phyloP scores from a whole-genome alignment of 202 grass and related monocot species.

The Dendrocalamus latiflorus region DNA sequence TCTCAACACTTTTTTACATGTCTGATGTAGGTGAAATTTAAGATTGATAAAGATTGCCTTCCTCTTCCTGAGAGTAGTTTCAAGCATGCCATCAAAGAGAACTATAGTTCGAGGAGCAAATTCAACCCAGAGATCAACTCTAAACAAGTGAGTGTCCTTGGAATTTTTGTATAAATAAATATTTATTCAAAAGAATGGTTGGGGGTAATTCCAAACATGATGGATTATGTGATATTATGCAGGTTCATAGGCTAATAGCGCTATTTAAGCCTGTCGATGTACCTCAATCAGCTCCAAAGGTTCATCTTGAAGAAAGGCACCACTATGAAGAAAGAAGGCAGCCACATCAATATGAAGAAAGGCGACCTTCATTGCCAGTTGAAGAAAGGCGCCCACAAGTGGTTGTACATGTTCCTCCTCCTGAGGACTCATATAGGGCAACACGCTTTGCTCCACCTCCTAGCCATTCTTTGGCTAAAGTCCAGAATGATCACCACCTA shows the following conservation, averaged over 20 bases:
- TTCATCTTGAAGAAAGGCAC: constrained; percentile 12
- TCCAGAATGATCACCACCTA: constrained; percentile 16
- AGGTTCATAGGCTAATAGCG: constrained; percentile 47
- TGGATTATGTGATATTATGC: constrained; percentile 14
- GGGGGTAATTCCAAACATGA: not conserved
- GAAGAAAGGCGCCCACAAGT: constrained; percentile 26
- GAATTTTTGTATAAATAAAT: not conserved
- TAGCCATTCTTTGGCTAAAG: constrained; percentile 28
- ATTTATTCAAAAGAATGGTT: not conserved
- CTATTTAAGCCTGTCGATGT: constrained; percentile 40
- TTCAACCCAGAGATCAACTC: constrained; percentile 65
- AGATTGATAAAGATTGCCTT: constrained; percentile 72
- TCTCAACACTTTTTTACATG: constrained; percentile 6
- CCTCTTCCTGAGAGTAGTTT: constrained; percentile 75
- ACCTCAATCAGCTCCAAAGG: constrained; percentile 20
- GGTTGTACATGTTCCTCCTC: constrained; percentile 31
- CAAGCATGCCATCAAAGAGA: constrained; percentile 81
- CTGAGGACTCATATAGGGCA: constrained; percentile 32
- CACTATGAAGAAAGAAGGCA: constrained; percentile 27
- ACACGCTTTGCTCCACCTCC: constrained; percentile 20
- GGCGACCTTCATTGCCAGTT: constrained; percentile 9
- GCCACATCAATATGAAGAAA: constrained; percentile 22
- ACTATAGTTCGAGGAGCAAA: constrained; percentile 66
- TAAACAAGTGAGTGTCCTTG: constrained; percentile 52
- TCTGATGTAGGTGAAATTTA: constrained; percentile 81